Percentiles rank a stretch among this genome's conserved stretches.
These are phyloP conservation scores for Cadophora malorum DNA, from an alignment of 2,329 filamentous ascomycete genomes.

Conservation along the genomic window DNA sequence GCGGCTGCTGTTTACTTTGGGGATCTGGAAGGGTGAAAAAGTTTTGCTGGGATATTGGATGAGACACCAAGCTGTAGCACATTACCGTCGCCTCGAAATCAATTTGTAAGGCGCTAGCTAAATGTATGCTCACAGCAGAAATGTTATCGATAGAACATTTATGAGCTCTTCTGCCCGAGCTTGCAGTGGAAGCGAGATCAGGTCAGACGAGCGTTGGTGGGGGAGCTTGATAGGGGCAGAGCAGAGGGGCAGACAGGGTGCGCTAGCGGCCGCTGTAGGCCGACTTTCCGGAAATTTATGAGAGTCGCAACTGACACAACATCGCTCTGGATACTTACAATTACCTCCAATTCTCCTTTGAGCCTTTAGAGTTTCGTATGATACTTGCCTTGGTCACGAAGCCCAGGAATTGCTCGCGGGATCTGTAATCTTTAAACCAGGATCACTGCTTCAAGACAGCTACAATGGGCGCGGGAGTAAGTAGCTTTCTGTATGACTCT, in stretches of 20 bases:
- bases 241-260: background rate
- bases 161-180: conserved; percentile 18
- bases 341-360: background rate
- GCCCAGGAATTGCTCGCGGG: background rate
- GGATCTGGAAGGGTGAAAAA: background rate
- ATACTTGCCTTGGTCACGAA: too few relatives aligned
- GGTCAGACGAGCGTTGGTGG: conserved; percentile 9
- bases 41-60: background rate
- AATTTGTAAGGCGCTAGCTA: background rate
- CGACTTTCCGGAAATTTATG: conserved; percentile 6
- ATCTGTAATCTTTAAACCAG: background rate
- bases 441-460: conserved; percentile 7
- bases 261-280: background rate
- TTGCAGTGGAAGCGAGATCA: conserved; percentile 1
- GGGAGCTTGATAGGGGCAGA: background rate
- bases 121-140: background rate
- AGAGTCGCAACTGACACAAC: conserved; percentile 9
- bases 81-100: background rate
- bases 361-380: too few relatives aligned
- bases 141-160: background rate
- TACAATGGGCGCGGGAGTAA: conserved; percentile 41
- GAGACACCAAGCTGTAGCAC: background rate
- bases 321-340: background rate
- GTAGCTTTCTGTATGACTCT: conserved; percentile 36
- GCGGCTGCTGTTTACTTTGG: background rate